A percentile compares a stretch with the other conserved stretches of the same genome.
Conservation (phyloP, 257 asterid species). For the Mentha longifolia region DNA sequence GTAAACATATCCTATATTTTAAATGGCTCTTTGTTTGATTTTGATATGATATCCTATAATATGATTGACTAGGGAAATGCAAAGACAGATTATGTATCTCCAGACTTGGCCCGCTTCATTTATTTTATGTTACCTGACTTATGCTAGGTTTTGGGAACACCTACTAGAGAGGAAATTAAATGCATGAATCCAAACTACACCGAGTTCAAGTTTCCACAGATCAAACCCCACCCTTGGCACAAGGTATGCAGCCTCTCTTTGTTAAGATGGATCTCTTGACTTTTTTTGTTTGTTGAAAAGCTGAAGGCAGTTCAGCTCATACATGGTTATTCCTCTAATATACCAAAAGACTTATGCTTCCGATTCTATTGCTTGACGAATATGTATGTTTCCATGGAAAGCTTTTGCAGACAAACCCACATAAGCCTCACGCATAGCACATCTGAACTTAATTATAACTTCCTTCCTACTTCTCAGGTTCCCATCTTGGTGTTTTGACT, state of each 20-base stretch:
- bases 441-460: slow-evolving; percentile 11
- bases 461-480: slow-evolving; percentile 10
- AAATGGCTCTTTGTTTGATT: slow-evolving; percentile 13
- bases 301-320: slow-evolving; percentile 1
- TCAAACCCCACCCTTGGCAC: slow-evolving; percentile 99
- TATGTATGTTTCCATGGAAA: slow-evolving; percentile 2
- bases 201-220: slow-evolving; percentile 92
- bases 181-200: slow-evolving; percentile 98
- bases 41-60: slow-evolving; percentile 15
- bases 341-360: background rate
- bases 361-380: slow-evolving; percentile 2
- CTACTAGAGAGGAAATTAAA: slow-evolving; percentile 95
- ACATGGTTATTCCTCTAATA: slow-evolving; percentile 9
- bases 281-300: background rate
- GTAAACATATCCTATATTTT: slow-evolving; percentile 7
- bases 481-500: background rate
- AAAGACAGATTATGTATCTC: slow-evolving; percentile 16
- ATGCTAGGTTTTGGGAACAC: slow-evolving; percentile 92
- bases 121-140: slow-evolving; percentile 32
- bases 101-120: background rate
- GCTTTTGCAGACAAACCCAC: background rate
- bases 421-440: background rate
- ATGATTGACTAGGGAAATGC: slow-evolving; percentile 12
- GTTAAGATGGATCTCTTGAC: background rate
- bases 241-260: slow-evolving; percentile 55